phyloP scores from a whole-genome alignment of 2,329 filamentous ascomycete genomes.

The Dactylonectria macrodidyma region DNA sequence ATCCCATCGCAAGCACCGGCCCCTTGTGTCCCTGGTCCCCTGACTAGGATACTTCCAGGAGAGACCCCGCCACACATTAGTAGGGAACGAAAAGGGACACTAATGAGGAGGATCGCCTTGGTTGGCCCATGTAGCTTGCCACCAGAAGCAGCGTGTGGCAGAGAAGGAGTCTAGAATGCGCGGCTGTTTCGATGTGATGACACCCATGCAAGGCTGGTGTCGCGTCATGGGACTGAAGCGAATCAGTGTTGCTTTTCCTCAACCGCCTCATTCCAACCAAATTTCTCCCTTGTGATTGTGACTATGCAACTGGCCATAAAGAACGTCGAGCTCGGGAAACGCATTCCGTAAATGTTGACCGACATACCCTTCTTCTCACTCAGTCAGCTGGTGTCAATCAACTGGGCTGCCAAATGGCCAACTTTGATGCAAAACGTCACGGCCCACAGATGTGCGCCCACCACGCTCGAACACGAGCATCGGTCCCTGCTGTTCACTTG shows the following conservation, averaged over 20 bases:
- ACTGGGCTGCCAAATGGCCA: slow-evolving; percentile 5
- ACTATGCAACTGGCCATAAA: not conserved
- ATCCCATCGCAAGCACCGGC: slow-evolving; percentile 17
- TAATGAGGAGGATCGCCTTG: slow-evolving; percentile 43
- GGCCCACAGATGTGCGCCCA: slow-evolving; percentile 1
- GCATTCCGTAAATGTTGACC: not conserved
- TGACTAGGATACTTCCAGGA: slow-evolving; percentile 40
- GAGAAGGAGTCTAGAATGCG: slow-evolving; percentile 47
- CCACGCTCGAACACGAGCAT: not conserved
- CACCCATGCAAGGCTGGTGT: slow-evolving; percentile 26
- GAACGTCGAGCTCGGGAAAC: not conserved
- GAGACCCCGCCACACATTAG: slow-evolving; percentile 26
- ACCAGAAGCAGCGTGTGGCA: slow-evolving; percentile 36
- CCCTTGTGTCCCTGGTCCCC: slow-evolving; percentile 38
- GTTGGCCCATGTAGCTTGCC: slow-evolving; percentile 32
- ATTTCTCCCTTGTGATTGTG: not conserved
- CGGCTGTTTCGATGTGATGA: slow-evolving; percentile 34
- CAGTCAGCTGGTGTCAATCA: slow-evolving; percentile 16
- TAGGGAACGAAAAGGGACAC: slow-evolving; percentile 34
- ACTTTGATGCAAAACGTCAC: slow-evolving; percentile 4
- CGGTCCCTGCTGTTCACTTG: not conserved
- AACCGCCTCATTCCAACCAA: slow-evolving; percentile 24
- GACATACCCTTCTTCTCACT: slow-evolving; percentile 18
- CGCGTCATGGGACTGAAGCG: slow-evolving; percentile 19
- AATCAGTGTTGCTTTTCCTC: slow-evolving; percentile 37